Evolutionary conservation across 2,329 filamentous ascomycete species (phyloP), one percentile per base, ranked within the genome.

Genomic region (Alternaria arbusti): DNA sequence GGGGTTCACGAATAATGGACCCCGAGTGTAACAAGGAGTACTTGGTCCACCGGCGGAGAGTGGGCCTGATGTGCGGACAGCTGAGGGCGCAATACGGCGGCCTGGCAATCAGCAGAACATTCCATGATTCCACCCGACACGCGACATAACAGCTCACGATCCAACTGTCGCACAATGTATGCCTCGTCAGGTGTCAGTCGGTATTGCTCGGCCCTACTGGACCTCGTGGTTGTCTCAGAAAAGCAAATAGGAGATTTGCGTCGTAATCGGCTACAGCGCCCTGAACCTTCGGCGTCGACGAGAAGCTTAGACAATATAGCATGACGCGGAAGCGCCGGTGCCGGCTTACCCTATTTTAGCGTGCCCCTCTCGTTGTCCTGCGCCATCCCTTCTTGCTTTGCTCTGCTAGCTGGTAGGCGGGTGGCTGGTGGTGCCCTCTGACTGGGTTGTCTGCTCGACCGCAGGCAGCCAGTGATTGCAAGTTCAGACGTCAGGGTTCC

Each of bases 11-110:
- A 40, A 40, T 40, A 40, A 40, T 40, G 36, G 36, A 40, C 36
- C 36, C 15, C 36, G n/a, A 40, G 36, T 40, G 36, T 49, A 57
- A 54, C 47, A 58, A 58, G 49, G 49, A 40, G 45, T 63, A 52
- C 47, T 20, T 56, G 30, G 50, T 52, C 58, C 45, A 58, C 45
- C 57, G 59, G 51, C 62, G 44, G 55, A 54, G 64, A 59, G 61
- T 64, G 64, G 64, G 52, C 54, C 64, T 47, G 49, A 45, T 59
- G 51, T 62, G 61, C 64, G 46, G 62, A 60, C 51, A 43, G 57
- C 64, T 63, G 66, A 66, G 54, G 57, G 43, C 30, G 52, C 32
- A 30, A 40, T 43, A n/a, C 36, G 36, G 43, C 17, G 15, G 30
- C 28, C 49, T 46, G 25, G 50, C 30, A 32, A 40, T 54, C 30